Percentiles rank a stretch among this genome's conserved stretches.
Conservation (phyloP, 495 filamentous ascomycete genomes). For the Sphaerosporella brunnea region DNA sequence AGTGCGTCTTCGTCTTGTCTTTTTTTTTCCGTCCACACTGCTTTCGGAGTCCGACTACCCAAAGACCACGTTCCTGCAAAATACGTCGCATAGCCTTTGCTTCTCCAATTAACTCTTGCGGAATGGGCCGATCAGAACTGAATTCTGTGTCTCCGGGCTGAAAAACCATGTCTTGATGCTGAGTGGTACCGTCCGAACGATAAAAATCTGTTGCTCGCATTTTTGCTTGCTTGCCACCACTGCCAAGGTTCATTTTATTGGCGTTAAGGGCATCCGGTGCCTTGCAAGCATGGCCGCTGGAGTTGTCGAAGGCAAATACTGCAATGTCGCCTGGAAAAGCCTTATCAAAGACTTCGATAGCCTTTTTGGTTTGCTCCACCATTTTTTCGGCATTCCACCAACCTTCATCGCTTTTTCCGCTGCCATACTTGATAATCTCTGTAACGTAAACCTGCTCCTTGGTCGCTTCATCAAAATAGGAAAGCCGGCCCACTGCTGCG, state of each 20-base stretch:
- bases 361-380: slow-evolving; percentile 1
- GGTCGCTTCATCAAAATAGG: neutral
- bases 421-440: neutral
- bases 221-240: slow-evolving; percentile 2
- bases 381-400: too few species aligned
- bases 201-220: slow-evolving; percentile 5
- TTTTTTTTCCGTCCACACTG: too few species aligned
- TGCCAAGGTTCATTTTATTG: slow-evolving; percentile 1
- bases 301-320: too few species aligned
- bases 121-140: too few species aligned
- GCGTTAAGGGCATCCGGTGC: slow-evolving; percentile 6
- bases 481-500: neutral
- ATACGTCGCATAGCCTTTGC: slow-evolving; percentile 7
- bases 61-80: slow-evolving; percentile 4
- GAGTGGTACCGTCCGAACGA: neutral
- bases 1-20: too few species aligned
- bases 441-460: neutral
- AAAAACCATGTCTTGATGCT: slow-evolving; percentile 4
- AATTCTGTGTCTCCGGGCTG: neutral
- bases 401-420: neutral
- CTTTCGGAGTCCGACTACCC: neutral
- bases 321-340: too few species aligned
- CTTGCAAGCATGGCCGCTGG: too few species aligned
- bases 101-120: neutral
- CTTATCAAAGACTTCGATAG: slow-evolving; percentile 6